phyloP scores from a whole-genome alignment of 2,329 filamentous ascomycete species.

The Colletotrichum sansevieriae region DNA sequence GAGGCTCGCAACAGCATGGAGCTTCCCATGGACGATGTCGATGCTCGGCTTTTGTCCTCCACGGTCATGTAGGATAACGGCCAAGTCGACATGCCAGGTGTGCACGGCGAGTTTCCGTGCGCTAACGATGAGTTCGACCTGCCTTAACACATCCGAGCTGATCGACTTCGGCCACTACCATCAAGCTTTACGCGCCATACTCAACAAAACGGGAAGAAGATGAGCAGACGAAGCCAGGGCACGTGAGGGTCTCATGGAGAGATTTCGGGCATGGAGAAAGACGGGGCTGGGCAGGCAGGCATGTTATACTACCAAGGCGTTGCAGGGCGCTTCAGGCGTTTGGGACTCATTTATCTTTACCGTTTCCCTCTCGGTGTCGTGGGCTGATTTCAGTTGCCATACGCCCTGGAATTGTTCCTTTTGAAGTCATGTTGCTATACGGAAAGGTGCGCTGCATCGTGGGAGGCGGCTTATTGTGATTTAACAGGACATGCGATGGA shows the following conservation, averaged over 20 bases:
- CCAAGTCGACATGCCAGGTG: conserved; percentile 22
- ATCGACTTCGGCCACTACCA: conserved; percentile 11
- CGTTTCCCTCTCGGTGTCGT: neutral
- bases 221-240: conserved; percentile 17
- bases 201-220: neutral
- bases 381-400: conserved; percentile 7
- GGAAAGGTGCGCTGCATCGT: conserved; percentile 5
- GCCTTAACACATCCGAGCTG: neutral
- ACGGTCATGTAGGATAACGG: conserved; percentile 56
- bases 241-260: conserved; percentile 3
- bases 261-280: conserved; percentile 14
- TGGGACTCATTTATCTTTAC: conserved; percentile 18
- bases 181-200: conserved; percentile 2
- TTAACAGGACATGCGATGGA: conserved; percentile 6
- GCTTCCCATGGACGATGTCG: conserved; percentile 59
- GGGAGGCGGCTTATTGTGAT: conserved; percentile 28
- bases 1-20: conserved; percentile 49
- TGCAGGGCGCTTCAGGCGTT: conserved; percentile 36
- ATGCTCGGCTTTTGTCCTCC: conserved; percentile 58
- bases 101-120: neutral
- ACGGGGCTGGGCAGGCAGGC: conserved; percentile 22
- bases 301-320: conserved; percentile 36
- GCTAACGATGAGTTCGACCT: neutral
- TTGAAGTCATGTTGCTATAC: conserved; percentile 9
- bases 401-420: neutral